Percentiles rank a stretch among this genome's conserved stretches.
These are phyloP conservation scores for Colletotrichum higginsianum DNA, from an alignment of 2,329 filamentous ascomycete genomes.

Conservation along the genomic window DNA sequence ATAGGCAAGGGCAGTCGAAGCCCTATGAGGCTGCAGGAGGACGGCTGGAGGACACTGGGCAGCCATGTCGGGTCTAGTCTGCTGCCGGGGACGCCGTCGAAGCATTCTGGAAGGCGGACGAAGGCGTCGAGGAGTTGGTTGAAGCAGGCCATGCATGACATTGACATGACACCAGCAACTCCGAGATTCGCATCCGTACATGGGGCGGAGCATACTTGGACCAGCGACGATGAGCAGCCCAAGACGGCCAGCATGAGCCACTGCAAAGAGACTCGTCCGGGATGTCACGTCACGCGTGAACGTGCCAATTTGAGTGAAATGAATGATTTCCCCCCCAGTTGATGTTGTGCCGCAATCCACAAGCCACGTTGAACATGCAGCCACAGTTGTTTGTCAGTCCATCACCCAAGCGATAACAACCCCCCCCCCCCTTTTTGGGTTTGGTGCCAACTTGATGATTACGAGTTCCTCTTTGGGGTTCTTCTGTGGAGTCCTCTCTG, in stretches of 20 bases:
- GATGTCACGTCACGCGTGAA: background rate
- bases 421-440: background rate
- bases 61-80: background rate
- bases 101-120: background rate
- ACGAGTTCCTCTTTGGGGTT: constrained; percentile 1
- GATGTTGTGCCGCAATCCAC: background rate
- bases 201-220: too few species aligned
- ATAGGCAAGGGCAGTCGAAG: background rate
- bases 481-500: background rate
- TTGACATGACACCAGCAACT: too few species aligned
- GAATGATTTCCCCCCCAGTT: background rate
- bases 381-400: background rate
- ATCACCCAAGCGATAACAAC: background rate
- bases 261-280: background rate
- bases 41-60: background rate
- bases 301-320: constrained; percentile 12
- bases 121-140: background rate
- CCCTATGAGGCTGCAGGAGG: background rate
- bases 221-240: background rate
- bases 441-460: background rate
- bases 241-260: background rate
- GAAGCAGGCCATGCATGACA: background rate
- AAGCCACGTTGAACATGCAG: constrained; percentile 9
- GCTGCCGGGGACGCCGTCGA: background rate
- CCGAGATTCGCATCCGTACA: too few species aligned